Percentiles rank a stretch among this genome's conserved stretches.
These are phyloP conservation scores for Phlebopus sp. DNA, from an alignment of 1,284 basidiomycete species.

Conservation along the genomic window DNA sequence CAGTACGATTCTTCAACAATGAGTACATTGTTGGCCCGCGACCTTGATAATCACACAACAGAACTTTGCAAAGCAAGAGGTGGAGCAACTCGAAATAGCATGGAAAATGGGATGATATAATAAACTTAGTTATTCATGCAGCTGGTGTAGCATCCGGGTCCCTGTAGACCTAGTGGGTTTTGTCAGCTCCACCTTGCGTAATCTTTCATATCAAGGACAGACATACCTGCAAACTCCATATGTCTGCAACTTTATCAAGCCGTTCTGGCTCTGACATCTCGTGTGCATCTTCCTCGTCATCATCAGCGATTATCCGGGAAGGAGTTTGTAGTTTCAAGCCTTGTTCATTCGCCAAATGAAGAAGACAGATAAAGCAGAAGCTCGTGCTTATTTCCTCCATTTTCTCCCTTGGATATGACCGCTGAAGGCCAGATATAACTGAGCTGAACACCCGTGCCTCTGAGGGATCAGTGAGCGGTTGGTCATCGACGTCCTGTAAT, in stretches of 20 bases:
- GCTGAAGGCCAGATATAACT: slow-evolving; percentile 81
- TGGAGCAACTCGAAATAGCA: slow-evolving; percentile 4
- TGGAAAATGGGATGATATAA: slow-evolving; percentile 17
- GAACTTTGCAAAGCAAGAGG: background rate
- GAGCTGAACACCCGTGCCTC: slow-evolving; percentile 79
- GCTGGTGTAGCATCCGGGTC: slow-evolving; percentile 63
- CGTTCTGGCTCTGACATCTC: slow-evolving; percentile 30
- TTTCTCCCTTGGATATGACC: slow-evolving; percentile 86
- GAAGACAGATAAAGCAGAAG: slow-evolving; percentile 98
- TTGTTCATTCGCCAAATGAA: slow-evolving; percentile 95
- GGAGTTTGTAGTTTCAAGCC: slow-evolving; percentile 75
- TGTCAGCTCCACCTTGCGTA: slow-evolving; percentile 2
- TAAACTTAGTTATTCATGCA: slow-evolving; percentile 43
- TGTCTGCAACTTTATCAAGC: slow-evolving; percentile 56
- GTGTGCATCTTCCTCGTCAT: slow-evolving; percentile 34
- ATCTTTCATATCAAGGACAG: background rate
- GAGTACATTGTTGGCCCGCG: background rate
- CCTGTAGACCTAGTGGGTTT: slow-evolving; percentile 55
- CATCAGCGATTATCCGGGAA: slow-evolving; percentile 5
- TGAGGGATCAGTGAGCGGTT: slow-evolving; percentile 51
- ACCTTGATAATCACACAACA: background rate
- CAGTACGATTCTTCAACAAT: too few species aligned
- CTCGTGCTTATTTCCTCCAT: slow-evolving; percentile 98
- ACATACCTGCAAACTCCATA: slow-evolving; percentile 74
- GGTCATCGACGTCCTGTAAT: slow-evolving; percentile 53